Conservation (phyloP, 2,329 filamentous ascomycete genomes). For the Beauveria caledonica region DNA sequence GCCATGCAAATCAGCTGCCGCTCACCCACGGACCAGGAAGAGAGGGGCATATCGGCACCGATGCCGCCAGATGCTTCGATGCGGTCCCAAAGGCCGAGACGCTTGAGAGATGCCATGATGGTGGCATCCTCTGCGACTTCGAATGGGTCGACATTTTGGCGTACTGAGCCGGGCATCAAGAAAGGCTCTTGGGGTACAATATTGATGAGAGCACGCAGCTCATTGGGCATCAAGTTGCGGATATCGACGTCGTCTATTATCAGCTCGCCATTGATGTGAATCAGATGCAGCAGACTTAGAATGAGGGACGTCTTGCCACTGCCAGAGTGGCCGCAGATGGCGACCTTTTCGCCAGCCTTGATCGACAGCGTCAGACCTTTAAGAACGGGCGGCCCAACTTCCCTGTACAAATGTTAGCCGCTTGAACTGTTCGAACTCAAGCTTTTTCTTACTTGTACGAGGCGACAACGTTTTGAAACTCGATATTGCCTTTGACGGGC, state of each 20-base stretch:
- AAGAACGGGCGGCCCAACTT: slow-evolving; percentile 16
- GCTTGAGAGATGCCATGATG: slow-evolving; percentile 34
- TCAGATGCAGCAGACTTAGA: slow-evolving; percentile 35
- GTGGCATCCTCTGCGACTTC: slow-evolving; percentile 27
- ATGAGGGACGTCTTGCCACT: slow-evolving; percentile 30
- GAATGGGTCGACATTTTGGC: slow-evolving; percentile 40
- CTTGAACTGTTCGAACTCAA: not conserved
- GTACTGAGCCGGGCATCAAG: slow-evolving; percentile 37
- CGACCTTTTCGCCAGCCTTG: slow-evolving; percentile 27
- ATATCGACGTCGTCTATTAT: slow-evolving; percentile 34
- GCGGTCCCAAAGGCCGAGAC: slow-evolving; percentile 34
- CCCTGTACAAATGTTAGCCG: not conserved
- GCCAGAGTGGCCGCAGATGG: slow-evolving; percentile 36
- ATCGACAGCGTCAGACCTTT: slow-evolving; percentile 24
- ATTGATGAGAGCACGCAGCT: slow-evolving; percentile 36
- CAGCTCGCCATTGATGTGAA: slow-evolving; percentile 36
- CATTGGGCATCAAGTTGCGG: slow-evolving; percentile 26
- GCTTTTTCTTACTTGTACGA: slow-evolving; percentile 1
- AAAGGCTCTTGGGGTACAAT: slow-evolving; percentile 43
- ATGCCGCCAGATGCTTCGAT: slow-evolving; percentile 33
- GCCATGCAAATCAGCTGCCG: slow-evolving; percentile 35
- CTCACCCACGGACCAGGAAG: slow-evolving; percentile 33
- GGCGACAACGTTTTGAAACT: slow-evolving; percentile 21
- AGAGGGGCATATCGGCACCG: slow-evolving; percentile 22
- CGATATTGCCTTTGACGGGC: slow-evolving; percentile 20